Evolutionary conservation across 768 basidiomycete genomes (phyloP).

Genomic region (Hysterangium stoloniferum): DNA sequence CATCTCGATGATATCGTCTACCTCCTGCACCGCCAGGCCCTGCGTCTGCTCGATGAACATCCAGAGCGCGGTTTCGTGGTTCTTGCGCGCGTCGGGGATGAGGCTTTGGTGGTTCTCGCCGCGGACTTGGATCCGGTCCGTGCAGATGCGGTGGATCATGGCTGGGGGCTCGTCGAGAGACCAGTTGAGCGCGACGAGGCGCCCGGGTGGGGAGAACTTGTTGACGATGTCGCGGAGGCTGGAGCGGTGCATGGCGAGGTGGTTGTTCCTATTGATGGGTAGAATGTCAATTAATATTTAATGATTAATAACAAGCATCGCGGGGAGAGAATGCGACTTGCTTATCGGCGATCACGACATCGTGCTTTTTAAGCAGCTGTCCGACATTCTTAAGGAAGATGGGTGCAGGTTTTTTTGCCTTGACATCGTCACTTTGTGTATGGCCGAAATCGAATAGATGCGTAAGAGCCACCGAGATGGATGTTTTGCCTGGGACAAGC

Average conservation of each 20-base stretch:
- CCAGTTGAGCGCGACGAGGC: constrained; percentile 82
- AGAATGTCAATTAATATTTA: not conserved
- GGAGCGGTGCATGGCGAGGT: constrained; percentile 70
- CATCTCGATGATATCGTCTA: constrained; percentile 67
- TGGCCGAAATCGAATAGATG: constrained; percentile 84
- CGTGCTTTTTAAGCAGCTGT: constrained; percentile 46
- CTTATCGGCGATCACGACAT: constrained; percentile 93
- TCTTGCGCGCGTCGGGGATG: constrained; percentile 44
- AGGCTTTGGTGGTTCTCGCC: constrained; percentile 84
- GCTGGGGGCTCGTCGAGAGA: constrained; percentile 45
- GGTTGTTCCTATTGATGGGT: constrained; percentile 70
- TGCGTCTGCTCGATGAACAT: constrained; percentile 63
- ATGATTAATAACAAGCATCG: not conserved
- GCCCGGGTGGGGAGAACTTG: constrained; percentile 43
- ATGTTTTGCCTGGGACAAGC: constrained; percentile 71
- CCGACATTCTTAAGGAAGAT: constrained; percentile 67
- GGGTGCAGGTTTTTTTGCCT: constrained; percentile 63
- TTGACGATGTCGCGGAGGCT: constrained; percentile 52
- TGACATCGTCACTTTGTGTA: constrained; percentile 89
- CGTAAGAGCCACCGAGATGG: constrained; percentile 68
- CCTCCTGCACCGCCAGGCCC: constrained; percentile 52
- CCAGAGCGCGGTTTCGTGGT: constrained; percentile 79
- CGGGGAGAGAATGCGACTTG: constrained; percentile 27
- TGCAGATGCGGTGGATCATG: constrained; percentile 66
- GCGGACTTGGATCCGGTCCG: constrained; percentile 62